Conservation (phyloP, 495 filamentous ascomycete species). For the Neurospora sp. region DNA sequence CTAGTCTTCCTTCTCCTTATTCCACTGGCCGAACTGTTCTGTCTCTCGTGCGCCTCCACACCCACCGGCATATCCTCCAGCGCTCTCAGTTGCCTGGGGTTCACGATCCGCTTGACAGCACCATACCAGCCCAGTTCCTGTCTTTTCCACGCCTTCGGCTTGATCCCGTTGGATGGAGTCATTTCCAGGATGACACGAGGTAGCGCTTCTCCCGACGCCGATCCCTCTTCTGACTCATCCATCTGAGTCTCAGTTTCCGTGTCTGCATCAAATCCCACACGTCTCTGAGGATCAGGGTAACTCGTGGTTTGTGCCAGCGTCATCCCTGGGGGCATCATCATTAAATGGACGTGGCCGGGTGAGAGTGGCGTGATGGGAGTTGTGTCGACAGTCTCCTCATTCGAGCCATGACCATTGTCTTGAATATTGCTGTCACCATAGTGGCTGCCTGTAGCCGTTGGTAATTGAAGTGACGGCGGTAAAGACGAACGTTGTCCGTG, state of each 20-base stretch:
- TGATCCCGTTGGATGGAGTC: slow-evolving; percentile 10
- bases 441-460: not conserved
- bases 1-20: slow-evolving; percentile 6
- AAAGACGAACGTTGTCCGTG: not conserved
- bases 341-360: not conserved
- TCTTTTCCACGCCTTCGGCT: slow-evolving; percentile 26
- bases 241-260: slow-evolving; percentile 1
- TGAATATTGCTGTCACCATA: not conserved
- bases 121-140: slow-evolving; percentile 32
- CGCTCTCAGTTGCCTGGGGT: slow-evolving; percentile 8
- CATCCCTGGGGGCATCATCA: not conserved
- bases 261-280: not conserved
- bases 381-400: not conserved
- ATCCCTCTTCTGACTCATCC: slow-evolving; percentile 3
- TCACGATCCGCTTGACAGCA: slow-evolving; percentile 14
- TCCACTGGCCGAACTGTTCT: slow-evolving; percentile 3
- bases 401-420: not conserved
- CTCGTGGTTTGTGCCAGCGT: not conserved
- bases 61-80: slow-evolving; percentile 11
- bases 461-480: not conserved
- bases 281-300: not conserved
- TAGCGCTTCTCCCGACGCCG: not conserved
- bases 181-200: slow-evolving; percentile 28
- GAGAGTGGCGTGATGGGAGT: not conserved
- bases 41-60: slow-evolving; percentile 6